phyloP scores from a whole-genome alignment of 78 protist species.

The Creolimax fragrantissima region DNA sequence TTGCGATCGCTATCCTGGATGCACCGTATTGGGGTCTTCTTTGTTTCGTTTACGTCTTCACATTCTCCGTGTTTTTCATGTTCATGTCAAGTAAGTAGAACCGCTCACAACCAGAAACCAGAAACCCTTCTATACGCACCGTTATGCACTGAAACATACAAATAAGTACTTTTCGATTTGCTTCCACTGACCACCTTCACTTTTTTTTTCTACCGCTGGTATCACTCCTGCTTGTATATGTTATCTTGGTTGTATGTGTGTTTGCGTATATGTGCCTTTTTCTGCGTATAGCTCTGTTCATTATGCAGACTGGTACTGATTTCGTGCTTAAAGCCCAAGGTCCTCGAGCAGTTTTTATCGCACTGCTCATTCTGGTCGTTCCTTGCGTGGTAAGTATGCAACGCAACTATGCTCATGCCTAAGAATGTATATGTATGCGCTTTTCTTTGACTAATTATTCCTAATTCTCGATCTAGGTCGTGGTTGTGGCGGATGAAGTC shows the following conservation, averaged over 20 bases:
- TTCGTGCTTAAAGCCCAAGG: neutral
- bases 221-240: neutral
- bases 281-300: neutral
- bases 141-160: too few relatives aligned
- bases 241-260: neutral
- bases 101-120: neutral
- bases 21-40: neutral
- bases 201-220: too few relatives aligned
- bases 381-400: neutral
- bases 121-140: too few relatives aligned
- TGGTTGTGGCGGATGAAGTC: neutral
- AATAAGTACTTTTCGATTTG: too few relatives aligned
- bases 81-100: neutral
- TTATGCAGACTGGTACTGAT: constrained; percentile 6
- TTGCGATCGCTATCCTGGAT: neutral
- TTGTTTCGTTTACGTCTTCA: neutral
- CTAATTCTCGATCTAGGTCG: neutral
- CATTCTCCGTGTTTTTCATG: constrained; percentile 13
- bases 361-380: neutral
- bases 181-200: too few relatives aligned
- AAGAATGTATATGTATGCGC: neutral
- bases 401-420: neutral
- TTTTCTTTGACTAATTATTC: neutral
- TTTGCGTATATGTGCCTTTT: neutral
- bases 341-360: neutral